Conservation (phyloP, 1,284 basidiomycete species). For the Ceratorhiza oryzae-sativae region DNA sequence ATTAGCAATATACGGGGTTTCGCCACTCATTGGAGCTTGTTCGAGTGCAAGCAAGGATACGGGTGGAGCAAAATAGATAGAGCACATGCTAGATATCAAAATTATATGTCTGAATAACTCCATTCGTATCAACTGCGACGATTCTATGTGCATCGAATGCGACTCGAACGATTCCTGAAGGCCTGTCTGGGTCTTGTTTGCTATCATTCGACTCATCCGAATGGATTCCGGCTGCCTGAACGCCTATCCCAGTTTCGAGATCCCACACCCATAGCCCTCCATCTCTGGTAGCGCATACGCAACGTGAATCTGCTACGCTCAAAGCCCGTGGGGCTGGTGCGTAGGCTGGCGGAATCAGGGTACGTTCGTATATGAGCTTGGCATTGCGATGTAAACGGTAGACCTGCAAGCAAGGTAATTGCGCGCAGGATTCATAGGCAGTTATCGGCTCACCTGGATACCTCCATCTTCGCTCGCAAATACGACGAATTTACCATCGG, state of each 20-base stretch:
- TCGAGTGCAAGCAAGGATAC: neutral
- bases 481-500: slow-evolving; percentile 84
- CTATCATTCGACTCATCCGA: neutral
- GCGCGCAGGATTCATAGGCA: neutral
- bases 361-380: slow-evolving; percentile 73
- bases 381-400: slow-evolving; percentile 73
- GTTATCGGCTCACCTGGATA: slow-evolving; percentile 36
- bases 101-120: slow-evolving; percentile 10
- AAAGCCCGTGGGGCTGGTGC: slow-evolving; percentile 65
- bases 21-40: neutral
- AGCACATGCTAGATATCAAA: slow-evolving; percentile 16
- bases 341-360: slow-evolving; percentile 67
- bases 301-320: slow-evolving; percentile 77
- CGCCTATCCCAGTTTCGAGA: slow-evolving; percentile 63
- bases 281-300: slow-evolving; percentile 71
- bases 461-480: slow-evolving; percentile 64
- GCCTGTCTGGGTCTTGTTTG: neutral
- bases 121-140: slow-evolving; percentile 26
- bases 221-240: slow-evolving; percentile 25
- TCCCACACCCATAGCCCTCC: slow-evolving; percentile 85
- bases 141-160: slow-evolving; percentile 34
- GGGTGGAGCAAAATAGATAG: no score
- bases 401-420: slow-evolving; percentile 54
- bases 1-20: neutral
- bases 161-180: slow-evolving; percentile 12